Evolutionary conservation across 805 yeast genomes (phyloP), one percentile per base, ranked within the genome.

Genomic region (Kodamaea kakaduensis): DNA sequence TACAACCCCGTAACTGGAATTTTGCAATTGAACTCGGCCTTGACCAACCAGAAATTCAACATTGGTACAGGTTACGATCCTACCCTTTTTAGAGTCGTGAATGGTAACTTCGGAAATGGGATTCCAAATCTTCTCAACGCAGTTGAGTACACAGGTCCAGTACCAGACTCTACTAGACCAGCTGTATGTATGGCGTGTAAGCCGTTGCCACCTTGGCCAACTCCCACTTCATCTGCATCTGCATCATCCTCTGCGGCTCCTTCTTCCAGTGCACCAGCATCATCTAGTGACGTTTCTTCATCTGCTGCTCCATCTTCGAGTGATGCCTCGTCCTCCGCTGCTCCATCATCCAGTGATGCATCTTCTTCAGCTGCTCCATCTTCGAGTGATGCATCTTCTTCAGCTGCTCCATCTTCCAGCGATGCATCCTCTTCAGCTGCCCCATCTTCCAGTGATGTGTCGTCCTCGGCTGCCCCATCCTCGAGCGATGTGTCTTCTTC

Each of bases 1-100:
- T 43, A 43, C 16, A 17, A 36, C 17, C 25, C 46, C 3, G 23
- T 17, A 3, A 43, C 49, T n/a, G 57, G 57, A 31, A 39, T 47
- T n/a, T 51, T 58, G 42, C 50, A 47, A n/a, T 42, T 40, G 28
- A 12, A 9, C 22, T 9, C 37, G 7, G 38, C 33, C 13, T 6
- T 41, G 9, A 13, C 26, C 8, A 16, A 28, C n/a, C 42, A 39
- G 15, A n/a, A 19, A 2, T 36, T 42, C 34, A n/a, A 34, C 14
- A 42, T 42, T 27, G 45, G 45, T 20, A n/a, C 14, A 6, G 45
- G 45, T 9, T 43, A 43, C 27, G 14, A 28, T 13, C 23, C 38
- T 9, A 5, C 20, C 10, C 18, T 17, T 19, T 41, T 41, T 25
- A 6, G 4, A 4, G 34, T 36, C 2, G 40, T 35, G 4, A 28